These are phyloP conservation scores for Aspergillus mulundensis DNA, from an alignment of 495 filamentous ascomycete species.

Conservation along the genomic window DNA sequence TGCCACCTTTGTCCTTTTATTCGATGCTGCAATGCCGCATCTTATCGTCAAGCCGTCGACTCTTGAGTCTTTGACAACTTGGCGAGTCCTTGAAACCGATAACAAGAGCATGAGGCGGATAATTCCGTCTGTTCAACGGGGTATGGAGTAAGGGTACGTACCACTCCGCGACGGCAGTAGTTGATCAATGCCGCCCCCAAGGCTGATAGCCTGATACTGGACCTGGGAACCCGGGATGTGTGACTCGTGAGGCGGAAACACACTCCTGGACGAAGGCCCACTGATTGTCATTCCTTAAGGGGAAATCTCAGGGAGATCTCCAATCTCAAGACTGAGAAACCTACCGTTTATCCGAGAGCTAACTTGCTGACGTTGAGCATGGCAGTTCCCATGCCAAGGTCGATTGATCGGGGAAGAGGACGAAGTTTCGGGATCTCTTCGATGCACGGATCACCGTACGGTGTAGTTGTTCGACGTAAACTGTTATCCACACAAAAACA, in stretches of 20 bases:
- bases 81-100: not conserved
- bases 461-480: not conserved
- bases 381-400: not conserved
- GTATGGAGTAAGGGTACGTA: slow-evolving; percentile 6
- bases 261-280: slow-evolving; percentile 21
- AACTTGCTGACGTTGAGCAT: not conserved
- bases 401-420: not conserved
- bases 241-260: slow-evolving; percentile 1
- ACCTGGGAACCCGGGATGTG: not conserved
- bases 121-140: not conserved
- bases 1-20: not conserved
- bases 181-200: slow-evolving; percentile 2
- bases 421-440: not conserved
- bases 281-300: slow-evolving; percentile 25
- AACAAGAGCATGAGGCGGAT: not conserved
- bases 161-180: not conserved
- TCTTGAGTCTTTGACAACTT: not conserved
- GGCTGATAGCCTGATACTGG: slow-evolving; percentile 2
- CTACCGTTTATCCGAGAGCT: slow-evolving; percentile 13
- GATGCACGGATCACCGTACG: not conserved
- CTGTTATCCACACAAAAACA: not conserved
- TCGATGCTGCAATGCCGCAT: not conserved
- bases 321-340: slow-evolving; percentile 17
- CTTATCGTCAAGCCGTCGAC: not conserved
- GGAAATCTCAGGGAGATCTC: slow-evolving; percentile 24